Percentiles rank a stretch among this genome's conserved stretches.
These are phyloP conservation scores for Perilla frutescens DNA, from an alignment of 257 asterid genomes.

Conservation along the genomic window DNA sequence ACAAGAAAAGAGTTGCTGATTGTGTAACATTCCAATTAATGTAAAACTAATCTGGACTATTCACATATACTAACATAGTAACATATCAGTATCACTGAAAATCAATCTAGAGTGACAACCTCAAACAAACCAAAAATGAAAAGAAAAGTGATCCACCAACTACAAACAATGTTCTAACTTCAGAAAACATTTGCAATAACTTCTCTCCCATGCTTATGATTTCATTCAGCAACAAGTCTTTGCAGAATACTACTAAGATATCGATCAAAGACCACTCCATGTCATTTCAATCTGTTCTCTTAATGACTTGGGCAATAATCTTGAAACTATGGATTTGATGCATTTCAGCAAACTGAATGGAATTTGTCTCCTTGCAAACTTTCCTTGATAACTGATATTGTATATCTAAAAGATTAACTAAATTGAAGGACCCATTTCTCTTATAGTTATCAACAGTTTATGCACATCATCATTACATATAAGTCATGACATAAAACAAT, in stretches of 20 bases:
- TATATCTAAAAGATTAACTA: not conserved
- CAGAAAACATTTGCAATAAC: not conserved
- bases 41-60: not conserved
- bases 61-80: not conserved
- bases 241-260: not conserved
- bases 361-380: conserved; percentile 48
- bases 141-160: not conserved
- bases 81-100: conserved; percentile 5
- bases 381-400: not conserved
- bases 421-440: not conserved
- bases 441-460: conserved; percentile 10
- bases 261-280: no score
- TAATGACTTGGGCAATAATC: conserved; percentile 62
- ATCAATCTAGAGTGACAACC: not conserved
- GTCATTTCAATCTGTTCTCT: conserved; percentile 28
- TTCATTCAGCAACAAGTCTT: not conserved
- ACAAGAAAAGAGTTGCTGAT: not conserved
- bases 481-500: not conserved
- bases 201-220: not conserved
- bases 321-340: conserved; percentile 66
- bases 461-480: not conserved
- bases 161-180: not conserved
- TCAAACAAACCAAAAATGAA: not conserved
- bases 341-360: conserved; percentile 67
- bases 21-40: not conserved